Conservation (phyloP, 352 stramenopile species). For the Globisporangium cystogenes region DNA sequence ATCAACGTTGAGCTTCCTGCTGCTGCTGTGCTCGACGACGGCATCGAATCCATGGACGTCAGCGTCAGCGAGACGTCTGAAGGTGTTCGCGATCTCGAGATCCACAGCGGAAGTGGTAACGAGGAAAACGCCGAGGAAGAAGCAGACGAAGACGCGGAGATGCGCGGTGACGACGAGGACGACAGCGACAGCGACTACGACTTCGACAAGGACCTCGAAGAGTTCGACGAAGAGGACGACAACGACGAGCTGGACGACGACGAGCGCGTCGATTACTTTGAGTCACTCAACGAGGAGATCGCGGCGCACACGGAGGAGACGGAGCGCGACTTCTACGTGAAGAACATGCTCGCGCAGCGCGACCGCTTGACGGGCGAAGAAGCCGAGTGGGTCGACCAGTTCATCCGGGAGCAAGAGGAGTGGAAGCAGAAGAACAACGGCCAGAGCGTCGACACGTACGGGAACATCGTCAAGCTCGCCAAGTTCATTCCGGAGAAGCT, state of each 20-base stretch:
- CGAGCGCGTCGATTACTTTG: slow-evolving; percentile 7
- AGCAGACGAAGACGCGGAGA: slow-evolving; percentile 2
- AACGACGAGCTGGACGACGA: slow-evolving; percentile 10
- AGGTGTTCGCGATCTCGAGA: not conserved
- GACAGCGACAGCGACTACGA: slow-evolving; percentile 12
- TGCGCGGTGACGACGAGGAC: slow-evolving; percentile 2
- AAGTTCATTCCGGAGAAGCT: slow-evolving; percentile 10
- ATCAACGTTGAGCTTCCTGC: no score
- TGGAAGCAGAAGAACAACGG: slow-evolving; percentile 23
- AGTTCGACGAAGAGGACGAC: slow-evolving; percentile 11
- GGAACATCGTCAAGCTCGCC: not conserved
- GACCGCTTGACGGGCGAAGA: slow-evolving; percentile 16
- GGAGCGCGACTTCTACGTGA: slow-evolving; percentile 22
- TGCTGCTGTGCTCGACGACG: no score
- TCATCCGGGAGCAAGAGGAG: slow-evolving; percentile 20
- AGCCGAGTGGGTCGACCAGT: slow-evolving; percentile 23
- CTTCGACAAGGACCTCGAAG: slow-evolving; percentile 8
- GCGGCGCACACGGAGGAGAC: not conserved
- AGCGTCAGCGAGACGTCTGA: not conserved
- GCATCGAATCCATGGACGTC: not conserved
- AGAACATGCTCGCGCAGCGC: slow-evolving; percentile 20
- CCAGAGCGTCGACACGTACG: slow-evolving; percentile 21
- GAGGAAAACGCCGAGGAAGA: not conserved
- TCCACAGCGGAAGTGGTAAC: not conserved
- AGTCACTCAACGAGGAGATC: slow-evolving; percentile 9